These are phyloP conservation scores for Eucalyptus marginata DNA, from an alignment of 345 rosid species.

Conservation along the genomic window DNA sequence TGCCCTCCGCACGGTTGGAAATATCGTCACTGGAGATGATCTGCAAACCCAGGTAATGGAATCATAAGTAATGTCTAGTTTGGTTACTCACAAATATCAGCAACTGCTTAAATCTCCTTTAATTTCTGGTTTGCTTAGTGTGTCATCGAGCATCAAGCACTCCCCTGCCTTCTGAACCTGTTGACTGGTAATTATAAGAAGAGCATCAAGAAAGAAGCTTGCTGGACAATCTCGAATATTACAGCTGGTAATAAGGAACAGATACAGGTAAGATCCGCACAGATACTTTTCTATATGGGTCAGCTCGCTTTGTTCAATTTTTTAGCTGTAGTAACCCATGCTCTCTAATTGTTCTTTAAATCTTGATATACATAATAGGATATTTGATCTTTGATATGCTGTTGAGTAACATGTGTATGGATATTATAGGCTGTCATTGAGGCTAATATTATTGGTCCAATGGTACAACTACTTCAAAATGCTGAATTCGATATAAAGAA, in stretches of 20 bases:
- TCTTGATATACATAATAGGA: neutral
- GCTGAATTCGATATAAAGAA: slow-evolving; percentile 57
- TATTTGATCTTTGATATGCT: neutral
- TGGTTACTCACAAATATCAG: neutral
- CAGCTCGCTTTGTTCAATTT: neutral
- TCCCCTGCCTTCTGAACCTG: slow-evolving; percentile 27
- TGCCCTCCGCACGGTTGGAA: slow-evolving; percentile 42
- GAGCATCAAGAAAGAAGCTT: slow-evolving; percentile 46
- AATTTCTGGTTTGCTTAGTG: neutral
- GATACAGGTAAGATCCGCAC: slow-evolving; percentile 2
- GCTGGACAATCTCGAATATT: slow-evolving; percentile 40
- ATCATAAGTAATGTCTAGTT: neutral
- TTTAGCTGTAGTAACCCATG: neutral
- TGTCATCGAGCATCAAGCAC: slow-evolving; percentile 20
- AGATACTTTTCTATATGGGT: neutral
- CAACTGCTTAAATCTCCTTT: neutral
- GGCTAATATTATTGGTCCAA: slow-evolving; percentile 25
- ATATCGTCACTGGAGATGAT: slow-evolving; percentile 41
- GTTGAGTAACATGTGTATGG: neutral
- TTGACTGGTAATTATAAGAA: slow-evolving; percentile 27
- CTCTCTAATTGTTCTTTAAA: neutral
- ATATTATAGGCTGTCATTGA: slow-evolving; percentile 29
- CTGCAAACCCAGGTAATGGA: slow-evolving; percentile 23
- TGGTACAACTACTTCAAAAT: slow-evolving; percentile 35
- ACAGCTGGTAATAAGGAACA: slow-evolving; percentile 45